These are phyloP conservation scores for Sporothrix protearum DNA, from an alignment of 2,329 filamentous ascomycete genomes.

Conservation along the genomic window DNA sequence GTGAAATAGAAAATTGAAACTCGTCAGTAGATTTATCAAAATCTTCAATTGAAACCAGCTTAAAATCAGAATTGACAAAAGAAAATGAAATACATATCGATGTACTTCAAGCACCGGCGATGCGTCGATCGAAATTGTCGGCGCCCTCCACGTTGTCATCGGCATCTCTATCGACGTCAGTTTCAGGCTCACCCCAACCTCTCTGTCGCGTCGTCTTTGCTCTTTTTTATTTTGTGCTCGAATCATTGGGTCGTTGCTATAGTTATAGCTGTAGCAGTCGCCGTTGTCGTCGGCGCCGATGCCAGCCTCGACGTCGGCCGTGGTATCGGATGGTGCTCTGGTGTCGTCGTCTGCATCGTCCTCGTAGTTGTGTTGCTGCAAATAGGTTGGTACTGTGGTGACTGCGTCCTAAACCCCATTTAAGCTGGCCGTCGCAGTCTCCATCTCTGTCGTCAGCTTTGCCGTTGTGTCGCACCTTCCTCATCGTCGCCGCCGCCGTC, in stretches of 20 bases:
- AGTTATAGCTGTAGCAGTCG: background rate
- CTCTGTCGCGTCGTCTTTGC: background rate
- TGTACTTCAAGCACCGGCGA: too few relatives aligned
- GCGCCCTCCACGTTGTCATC: too few relatives aligned
- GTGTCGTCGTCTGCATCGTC: background rate
- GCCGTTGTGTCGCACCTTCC: background rate
- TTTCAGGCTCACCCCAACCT: background rate
- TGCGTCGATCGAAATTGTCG: background rate
- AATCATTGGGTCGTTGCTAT: background rate
- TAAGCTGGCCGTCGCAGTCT: background rate
- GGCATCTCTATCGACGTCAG: background rate
- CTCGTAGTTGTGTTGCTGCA: background rate
- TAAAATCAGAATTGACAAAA: too few relatives aligned
- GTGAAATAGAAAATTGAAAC: too few relatives aligned
- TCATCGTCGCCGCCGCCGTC: background rate
- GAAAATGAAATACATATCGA: too few relatives aligned
- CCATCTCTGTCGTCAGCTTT: background rate
- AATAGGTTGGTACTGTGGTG: background rate
- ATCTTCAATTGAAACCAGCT: too few relatives aligned
- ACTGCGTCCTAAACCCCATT: background rate
- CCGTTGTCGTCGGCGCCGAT: background rate
- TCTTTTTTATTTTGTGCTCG: background rate
- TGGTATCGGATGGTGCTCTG: background rate
- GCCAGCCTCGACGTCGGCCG: background rate
- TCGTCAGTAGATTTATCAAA: too few relatives aligned